Evolutionary conservation across 176 grass and related monocot genomes (phyloP).

Genomic region (Alloteropsis semialata): DNA sequence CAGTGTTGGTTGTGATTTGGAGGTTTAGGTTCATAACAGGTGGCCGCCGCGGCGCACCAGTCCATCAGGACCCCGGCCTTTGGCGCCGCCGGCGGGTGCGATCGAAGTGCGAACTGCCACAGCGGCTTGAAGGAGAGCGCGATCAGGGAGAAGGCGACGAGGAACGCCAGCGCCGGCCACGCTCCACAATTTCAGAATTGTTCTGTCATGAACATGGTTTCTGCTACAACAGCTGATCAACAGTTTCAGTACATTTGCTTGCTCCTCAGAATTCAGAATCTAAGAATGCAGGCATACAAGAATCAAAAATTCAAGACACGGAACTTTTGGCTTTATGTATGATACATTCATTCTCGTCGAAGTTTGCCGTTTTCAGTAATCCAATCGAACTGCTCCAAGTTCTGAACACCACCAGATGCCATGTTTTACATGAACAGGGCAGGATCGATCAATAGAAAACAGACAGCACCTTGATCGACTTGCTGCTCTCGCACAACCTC

Average conservation of each 20-base stretch:
- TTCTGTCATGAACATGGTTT: not conserved
- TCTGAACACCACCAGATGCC: slow-evolving; percentile 16
- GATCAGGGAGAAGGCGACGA: slow-evolving; percentile 50
- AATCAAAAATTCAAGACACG: not conserved
- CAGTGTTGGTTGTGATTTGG: too few relatives aligned
- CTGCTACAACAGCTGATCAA: not conserved
- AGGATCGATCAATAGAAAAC: not conserved
- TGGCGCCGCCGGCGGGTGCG: slow-evolving; percentile 3
- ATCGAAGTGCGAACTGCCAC: slow-evolving; percentile 60
- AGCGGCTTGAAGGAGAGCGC: slow-evolving; percentile 65
- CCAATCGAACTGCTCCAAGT: slow-evolving; percentile 19
- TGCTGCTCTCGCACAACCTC: not conserved
- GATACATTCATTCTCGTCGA: slow-evolving; percentile 24
- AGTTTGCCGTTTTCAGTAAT: not conserved
- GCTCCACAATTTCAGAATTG: not conserved
- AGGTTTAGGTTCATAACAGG: too few relatives aligned
- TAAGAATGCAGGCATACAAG: not conserved
- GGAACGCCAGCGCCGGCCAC: slow-evolving; percentile 51
- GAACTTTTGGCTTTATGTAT: not conserved
- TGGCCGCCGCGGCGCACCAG: slow-evolving; percentile 36
- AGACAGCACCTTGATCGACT: not conserved
- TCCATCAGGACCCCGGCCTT: slow-evolving; percentile 19
- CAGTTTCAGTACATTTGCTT: not conserved
- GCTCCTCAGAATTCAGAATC: not conserved
- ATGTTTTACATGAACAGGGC: slow-evolving; percentile 21